phyloP scores from a whole-genome alignment of 2,329 filamentous ascomycete species.

The Drechslerella dactyloides region DNA sequence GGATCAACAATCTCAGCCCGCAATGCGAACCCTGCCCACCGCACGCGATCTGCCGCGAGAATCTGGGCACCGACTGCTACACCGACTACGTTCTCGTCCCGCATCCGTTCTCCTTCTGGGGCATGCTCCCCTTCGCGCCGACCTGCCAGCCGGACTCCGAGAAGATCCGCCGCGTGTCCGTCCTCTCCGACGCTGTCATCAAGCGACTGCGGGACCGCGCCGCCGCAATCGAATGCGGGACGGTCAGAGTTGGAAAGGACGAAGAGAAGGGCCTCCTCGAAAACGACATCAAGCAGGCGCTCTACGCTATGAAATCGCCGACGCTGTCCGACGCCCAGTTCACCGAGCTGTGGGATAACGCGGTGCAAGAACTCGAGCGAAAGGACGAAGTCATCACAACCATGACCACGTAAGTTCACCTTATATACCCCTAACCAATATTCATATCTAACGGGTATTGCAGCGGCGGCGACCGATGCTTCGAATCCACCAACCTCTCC shows the following conservation, averaged over 20 bases:
- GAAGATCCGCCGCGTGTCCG: constrained; percentile 83
- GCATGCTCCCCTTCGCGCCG: constrained; percentile 81
- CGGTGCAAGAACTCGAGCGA: constrained; percentile 62
- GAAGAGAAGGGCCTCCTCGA: constrained; percentile 76
- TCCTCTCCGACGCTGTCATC: constrained; percentile 84
- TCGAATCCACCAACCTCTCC: constrained; percentile 61
- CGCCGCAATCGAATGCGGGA: constrained; percentile 89
- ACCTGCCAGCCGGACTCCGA: constrained; percentile 95
- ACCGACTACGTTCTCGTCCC: constrained; percentile 82
- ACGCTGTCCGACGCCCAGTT: constrained; percentile 57
- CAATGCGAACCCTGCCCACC: constrained; percentile 87
- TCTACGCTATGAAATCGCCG: constrained; percentile 82
- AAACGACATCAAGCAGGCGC: constrained; percentile 81
- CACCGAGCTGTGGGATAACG: constrained; percentile 60
- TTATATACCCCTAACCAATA: constrained; percentile 43
- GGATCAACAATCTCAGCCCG: constrained; percentile 73
- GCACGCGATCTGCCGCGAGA: constrained; percentile 85
- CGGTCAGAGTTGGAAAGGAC: constrained; percentile 63
- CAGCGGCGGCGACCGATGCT: constrained; percentile 53
- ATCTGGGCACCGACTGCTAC: constrained; percentile 80
- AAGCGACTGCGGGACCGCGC: constrained; percentile 84
- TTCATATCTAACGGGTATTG: constrained; percentile 50
- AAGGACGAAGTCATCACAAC: constrained; percentile 68
- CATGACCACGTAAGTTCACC: constrained; percentile 62
- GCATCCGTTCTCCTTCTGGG: constrained; percentile 81